phyloP scores from a whole-genome alignment of 73 alveolate genomes.

The Tetrahymena borealis region DNA sequence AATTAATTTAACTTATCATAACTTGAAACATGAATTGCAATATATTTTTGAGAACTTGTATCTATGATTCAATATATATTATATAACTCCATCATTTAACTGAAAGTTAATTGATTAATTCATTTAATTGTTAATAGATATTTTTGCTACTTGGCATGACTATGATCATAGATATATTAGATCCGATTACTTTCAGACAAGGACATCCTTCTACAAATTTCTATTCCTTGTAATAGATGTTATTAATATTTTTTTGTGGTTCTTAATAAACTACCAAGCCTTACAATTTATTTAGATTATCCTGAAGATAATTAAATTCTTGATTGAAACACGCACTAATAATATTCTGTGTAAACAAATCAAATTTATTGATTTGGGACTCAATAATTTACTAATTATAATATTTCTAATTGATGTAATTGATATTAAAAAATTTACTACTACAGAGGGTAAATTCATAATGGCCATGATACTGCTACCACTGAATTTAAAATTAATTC shows the following conservation, averaged over 20 bases:
- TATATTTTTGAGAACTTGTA: too few species aligned
- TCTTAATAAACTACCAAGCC: background rate
- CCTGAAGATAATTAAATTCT: background rate
- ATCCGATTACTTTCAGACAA: background rate
- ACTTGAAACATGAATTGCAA: too few species aligned
- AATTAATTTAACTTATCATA: too few species aligned
- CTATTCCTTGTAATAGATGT: background rate
- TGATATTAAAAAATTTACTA: background rate
- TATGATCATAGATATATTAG: background rate
- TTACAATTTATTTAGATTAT: background rate
- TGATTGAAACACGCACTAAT: background rate
- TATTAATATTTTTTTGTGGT: background rate
- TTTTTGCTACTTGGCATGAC: background rate
- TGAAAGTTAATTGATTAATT: too few species aligned
- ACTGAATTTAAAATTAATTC: background rate
- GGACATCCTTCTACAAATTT: background rate
- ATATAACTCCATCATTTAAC: too few species aligned
- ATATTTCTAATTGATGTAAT: background rate
- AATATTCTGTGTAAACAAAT: background rate
- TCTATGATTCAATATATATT: too few species aligned
- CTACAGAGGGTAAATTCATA: background rate
- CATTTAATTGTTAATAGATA: background rate
- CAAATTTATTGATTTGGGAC: background rate
- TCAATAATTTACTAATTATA: background rate
- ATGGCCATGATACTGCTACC: background rate